A percentile compares a stretch with the other conserved stretches of the same genome.
Evolutionary conservation across 1,284 basidiomycete species (phyloP).

Genomic region (Mycosarcoma mackinlayi): DNA sequence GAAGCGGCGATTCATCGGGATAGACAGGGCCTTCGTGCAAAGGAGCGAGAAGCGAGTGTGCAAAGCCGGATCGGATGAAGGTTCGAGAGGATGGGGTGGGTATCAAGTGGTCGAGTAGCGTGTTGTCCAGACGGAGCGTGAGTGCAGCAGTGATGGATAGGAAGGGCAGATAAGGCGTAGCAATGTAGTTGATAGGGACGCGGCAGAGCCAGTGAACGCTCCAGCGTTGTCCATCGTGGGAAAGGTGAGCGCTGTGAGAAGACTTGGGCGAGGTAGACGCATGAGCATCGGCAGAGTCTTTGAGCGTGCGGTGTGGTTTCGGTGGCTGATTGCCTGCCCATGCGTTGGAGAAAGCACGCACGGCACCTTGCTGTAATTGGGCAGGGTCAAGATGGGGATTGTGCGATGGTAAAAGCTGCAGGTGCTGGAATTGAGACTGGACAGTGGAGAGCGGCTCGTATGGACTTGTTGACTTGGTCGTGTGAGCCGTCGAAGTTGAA

Average conservation of each 20-base stretch:
- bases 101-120: slow-evolving; percentile 25
- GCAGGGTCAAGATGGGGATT: slow-evolving; percentile 12
- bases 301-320: slow-evolving; percentile 29
- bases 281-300: slow-evolving; percentile 6
- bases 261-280: background rate
- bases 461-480: slow-evolving; percentile 23
- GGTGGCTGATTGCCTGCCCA: slow-evolving; percentile 43
- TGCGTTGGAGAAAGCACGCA: slow-evolving; percentile 37
- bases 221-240: slow-evolving; percentile 26
- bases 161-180: slow-evolving; percentile 37
- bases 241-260: slow-evolving; percentile 24
- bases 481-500: background rate
- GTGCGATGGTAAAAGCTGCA: slow-evolving; percentile 36
- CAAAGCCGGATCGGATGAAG: slow-evolving; percentile 29
- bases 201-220: slow-evolving; percentile 35
- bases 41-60: slow-evolving; percentile 43
- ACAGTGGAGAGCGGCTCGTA: slow-evolving; percentile 42
- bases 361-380: slow-evolving; percentile 20
- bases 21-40: slow-evolving; percentile 49
- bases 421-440: slow-evolving; percentile 14
- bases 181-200: slow-evolving; percentile 43
- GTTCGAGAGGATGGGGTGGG: background rate
- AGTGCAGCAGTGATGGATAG: slow-evolving; percentile 40
- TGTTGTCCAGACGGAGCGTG: slow-evolving; percentile 28
- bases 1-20: slow-evolving; percentile 44